phyloP scores from a whole-genome alignment of 345 rosid genomes.

The Aquilaria sinensis region DNA sequence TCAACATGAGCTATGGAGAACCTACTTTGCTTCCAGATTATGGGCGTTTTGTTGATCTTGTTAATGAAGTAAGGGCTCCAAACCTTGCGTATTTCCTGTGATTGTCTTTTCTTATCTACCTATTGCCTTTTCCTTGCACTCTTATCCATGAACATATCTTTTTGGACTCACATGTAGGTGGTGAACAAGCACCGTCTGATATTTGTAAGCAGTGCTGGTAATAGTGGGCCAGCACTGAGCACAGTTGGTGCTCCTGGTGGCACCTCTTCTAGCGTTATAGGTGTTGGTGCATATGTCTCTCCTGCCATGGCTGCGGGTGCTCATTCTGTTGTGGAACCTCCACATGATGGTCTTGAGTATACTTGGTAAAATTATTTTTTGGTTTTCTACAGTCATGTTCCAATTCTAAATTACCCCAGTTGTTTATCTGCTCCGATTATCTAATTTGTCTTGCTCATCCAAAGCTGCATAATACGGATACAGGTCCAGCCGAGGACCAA shows the following conservation, averaged over 20 bases:
- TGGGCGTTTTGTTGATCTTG: conserved; percentile 97
- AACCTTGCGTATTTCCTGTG: conserved; percentile 13
- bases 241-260: conserved; percentile 99
- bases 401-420: conserved; percentile 4
- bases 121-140: conserved; percentile 10
- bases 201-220: conserved; percentile 98
- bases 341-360: conserved; percentile 83
- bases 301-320: conserved; percentile 99
- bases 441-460: conserved; percentile 8
- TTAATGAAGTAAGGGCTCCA: conserved; percentile 59
- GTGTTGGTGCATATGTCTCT: conserved; percentile 96
- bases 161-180: conserved; percentile 43
- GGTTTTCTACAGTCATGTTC: conserved; percentile 10
- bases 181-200: conserved; percentile 82
- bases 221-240: conserved; percentile 93
- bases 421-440: background rate
- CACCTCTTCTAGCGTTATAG: conserved; percentile 90
- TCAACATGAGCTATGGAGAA: conserved; percentile 99
- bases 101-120: background rate
- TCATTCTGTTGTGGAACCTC: conserved; percentile 93
- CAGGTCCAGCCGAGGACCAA: conserved; percentile 99
- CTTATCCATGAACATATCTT: conserved; percentile 10
- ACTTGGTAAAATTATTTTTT: conserved; percentile 60
- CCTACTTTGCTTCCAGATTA: conserved; percentile 82
- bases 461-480: conserved; percentile 22